Base-by-base conservation (phyloP, 1,284 basidiomycete genomes). In the Papiliotrema laurentii region DNA sequence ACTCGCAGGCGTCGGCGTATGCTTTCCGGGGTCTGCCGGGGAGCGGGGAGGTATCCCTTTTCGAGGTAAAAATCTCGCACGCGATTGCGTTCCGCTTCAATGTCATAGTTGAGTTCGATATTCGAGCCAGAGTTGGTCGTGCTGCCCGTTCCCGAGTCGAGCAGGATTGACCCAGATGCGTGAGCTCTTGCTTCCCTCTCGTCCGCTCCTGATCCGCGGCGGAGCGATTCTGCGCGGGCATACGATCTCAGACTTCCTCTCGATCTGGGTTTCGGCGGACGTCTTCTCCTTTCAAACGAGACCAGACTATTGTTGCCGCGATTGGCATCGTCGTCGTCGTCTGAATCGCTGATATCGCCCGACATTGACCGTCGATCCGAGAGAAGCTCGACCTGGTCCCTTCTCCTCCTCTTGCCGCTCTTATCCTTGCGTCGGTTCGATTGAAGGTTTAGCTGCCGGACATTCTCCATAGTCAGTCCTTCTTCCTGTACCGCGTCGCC, bases 41-140 rank as follows among this genome's bases (percentile, higher is more conserved):
- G 66, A 3, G 68, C 59, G 39, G 64, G 65, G 45, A 70, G 49
- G 42, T 64, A 68, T 0, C 66, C 68, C 25, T 64, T 43, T 6
- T 53, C 36, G 24, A 62, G 44, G 45, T 56, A 70, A 37, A 64
- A 68, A 13, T 55, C 44, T 14, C 57, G 51, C 0, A 68, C 46
- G 4, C 66, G 46, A 2, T 53, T 48, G 11, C 60, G 50, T 33
- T 67, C 64, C 13, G 44, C 52, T 1, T 34, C 48, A 24, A 55
- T 46, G 40, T 63, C 59, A 25, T 54, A 54, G 7, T 22, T 30
- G 26, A 54, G 25, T 7, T 61, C 59, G 6, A 49, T 45, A n/a
- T 27, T 39, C 5, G 53, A 47, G 3, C 45, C 45, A 6, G 58
- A 60, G 13, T 54, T 49, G 5, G 61, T 56, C 2, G 53, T 47